Evolutionary conservation across 352 stramenopile species (phyloP).

Genomic region (Lagenidium sp.): DNA sequence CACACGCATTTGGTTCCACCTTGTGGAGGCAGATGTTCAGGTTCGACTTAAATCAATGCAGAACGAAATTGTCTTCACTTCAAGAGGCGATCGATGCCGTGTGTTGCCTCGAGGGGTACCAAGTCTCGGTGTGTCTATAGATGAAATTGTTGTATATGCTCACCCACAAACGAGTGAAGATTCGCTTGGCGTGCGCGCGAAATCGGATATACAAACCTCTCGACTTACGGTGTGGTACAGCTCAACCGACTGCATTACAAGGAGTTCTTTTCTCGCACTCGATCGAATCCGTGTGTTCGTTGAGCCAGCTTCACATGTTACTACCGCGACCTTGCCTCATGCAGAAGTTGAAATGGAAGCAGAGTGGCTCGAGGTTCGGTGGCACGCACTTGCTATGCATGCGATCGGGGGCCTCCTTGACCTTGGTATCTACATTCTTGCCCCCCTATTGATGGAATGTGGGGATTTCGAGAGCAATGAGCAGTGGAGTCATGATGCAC

Average conservation of each 20-base stretch:
- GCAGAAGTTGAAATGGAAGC: constrained; percentile 67
- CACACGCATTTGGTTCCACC: constrained; percentile 2
- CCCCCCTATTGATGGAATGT: constrained; percentile 18
- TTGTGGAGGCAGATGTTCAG: constrained; percentile 30
- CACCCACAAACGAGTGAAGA: constrained; percentile 46
- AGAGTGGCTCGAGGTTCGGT: constrained; percentile 72
- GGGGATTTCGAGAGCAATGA: constrained; percentile 14
- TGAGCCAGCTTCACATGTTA: constrained; percentile 25
- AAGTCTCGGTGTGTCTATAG: constrained; percentile 25
- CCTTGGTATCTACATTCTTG: constrained; percentile 32
- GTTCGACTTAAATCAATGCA: constrained; percentile 53
- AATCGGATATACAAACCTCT: constrained; percentile 50
- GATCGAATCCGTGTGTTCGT: constrained; percentile 63
- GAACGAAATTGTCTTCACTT: constrained; percentile 23
- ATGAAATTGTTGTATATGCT: constrained; percentile 45
- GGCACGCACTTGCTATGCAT: constrained; percentile 48
- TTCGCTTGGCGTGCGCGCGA: constrained; percentile 47
- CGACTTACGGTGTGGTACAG: constrained; percentile 40
- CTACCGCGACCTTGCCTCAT: constrained; percentile 20
- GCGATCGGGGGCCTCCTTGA: constrained; percentile 52
- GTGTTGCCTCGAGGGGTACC: constrained; percentile 42
- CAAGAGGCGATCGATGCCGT: constrained; percentile 23
- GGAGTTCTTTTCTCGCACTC: constrained; percentile 40
- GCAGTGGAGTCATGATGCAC: constrained; percentile 5
- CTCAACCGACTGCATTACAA: constrained; percentile 8